A percentile compares a stretch with the other conserved stretches of the same genome.
Conservation (phyloP, 2,329 filamentous ascomycete genomes). For the Calonectria fujianensis region DNA sequence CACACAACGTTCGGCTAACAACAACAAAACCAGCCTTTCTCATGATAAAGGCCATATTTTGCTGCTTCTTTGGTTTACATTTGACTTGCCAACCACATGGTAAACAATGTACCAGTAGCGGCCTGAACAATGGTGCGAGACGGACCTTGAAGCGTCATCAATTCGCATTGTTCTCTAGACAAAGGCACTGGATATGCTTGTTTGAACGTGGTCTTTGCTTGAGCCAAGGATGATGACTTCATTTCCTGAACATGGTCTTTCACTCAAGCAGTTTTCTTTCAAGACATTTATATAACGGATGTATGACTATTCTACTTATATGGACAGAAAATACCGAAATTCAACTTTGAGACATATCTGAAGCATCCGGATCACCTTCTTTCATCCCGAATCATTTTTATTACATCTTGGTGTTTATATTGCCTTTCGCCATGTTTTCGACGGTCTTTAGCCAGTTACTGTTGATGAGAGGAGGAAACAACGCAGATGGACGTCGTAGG, state of each 20-base stretch:
- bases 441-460: background rate
- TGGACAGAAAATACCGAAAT: conserved; percentile 12
- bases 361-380: background rate
- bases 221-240: background rate
- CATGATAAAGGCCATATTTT: background rate
- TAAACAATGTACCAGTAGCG: background rate
- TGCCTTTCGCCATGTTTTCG: background rate
- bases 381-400: background rate
- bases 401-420: background rate
- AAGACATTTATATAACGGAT: background rate
- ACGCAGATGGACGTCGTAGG: background rate
- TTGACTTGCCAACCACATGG: background rate
- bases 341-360: background rate
- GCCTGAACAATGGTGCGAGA: conserved; percentile 2
- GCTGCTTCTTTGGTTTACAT: background rate
- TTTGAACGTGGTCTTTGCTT: background rate
- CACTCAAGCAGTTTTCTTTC: background rate
- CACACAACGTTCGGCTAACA: background rate
- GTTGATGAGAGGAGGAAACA: background rate
- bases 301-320: background rate
- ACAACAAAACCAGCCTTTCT: background rate
- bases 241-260: background rate
- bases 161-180: background rate
- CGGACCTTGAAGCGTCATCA: background rate
- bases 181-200: conserved; percentile 38